Base-by-base conservation (phyloP, 345 rosid genomes). In the Melaleuca alternifolia region DNA sequence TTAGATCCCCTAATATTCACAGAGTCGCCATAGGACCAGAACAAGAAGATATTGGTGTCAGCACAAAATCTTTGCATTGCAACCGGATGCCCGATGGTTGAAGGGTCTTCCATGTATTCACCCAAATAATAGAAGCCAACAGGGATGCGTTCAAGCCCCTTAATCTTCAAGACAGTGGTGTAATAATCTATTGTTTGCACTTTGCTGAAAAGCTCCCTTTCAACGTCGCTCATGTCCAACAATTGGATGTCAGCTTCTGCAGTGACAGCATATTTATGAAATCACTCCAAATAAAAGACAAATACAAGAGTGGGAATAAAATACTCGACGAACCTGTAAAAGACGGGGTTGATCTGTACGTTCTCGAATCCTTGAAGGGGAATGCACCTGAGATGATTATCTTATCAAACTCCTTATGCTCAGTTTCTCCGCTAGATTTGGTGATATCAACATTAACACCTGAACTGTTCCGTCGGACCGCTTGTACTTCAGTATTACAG, bases 21-120 rank as follows among this genome's bases (percentile, higher is more conserved):
- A 61, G 93, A 88, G 88, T 94, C 91, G 6, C 95, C 95, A 10
- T 92, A 94, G 2, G 97, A 94, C 95, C 94, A 93, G 90, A 94
- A 94, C 91, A 94, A 89, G 92, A 93, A 92, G 86, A 93, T 90
- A 86, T 94, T 89, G 13, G 97, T 84, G 89, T 94, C 93, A 15
- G 91, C 89, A 84, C 88, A 92, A 89, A 92, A 94, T 91, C 88
- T 93, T 90, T 94, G 97, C 94, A 94, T 91, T 86, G 97, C 97
- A 71, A 93, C 93, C 12, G 97, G 95, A 87, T 91, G 86, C 62
- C 97, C 97, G 41, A 93, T 91, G 51, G 94, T 90, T 52, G 91
- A 87, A 86, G 97, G 95, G 87, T 94, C 94, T 6, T 93, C 93
- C 93, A 94, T 93, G 86, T 92, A 92, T 88, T 92, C 94, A n/a